phyloP scores from a whole-genome alignment of 2,329 filamentous ascomycete genomes.

The Colletotrichum neosansevieriae region DNA sequence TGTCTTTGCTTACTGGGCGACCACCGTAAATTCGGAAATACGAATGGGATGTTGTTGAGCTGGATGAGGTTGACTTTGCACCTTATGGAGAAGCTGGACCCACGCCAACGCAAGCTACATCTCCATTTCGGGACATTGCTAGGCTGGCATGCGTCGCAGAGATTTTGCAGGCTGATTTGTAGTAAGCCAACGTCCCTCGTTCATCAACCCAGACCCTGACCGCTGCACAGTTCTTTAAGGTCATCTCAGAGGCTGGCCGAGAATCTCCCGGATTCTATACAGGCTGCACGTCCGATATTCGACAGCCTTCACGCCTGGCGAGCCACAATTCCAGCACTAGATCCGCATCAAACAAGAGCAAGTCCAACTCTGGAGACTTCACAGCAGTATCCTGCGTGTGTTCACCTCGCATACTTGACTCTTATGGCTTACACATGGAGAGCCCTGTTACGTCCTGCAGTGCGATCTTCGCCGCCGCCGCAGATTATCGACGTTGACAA shows the following conservation, averaged over 20 bases:
- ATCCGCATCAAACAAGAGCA: not conserved
- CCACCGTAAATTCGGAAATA: slow-evolving; percentile 50
- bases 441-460: no score
- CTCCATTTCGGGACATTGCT: not conserved
- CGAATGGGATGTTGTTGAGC: slow-evolving; percentile 45
- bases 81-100: not conserved
- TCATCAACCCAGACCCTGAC: rapidly evolving
- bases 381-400: not conserved
- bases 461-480: no score
- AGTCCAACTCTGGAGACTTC: not conserved
- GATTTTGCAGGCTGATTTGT: not conserved
- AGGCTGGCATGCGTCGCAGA: slow-evolving; percentile 1
- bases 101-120: not conserved
- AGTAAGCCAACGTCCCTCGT: not conserved
- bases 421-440: not conserved
- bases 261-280: not conserved
- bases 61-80: not conserved
- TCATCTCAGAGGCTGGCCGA: slow-evolving; percentile 12
- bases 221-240: not conserved
- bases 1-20: slow-evolving; percentile 50
- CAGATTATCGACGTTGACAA: no score
- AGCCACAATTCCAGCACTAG: not conserved
- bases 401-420: not conserved
- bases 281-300: not conserved
- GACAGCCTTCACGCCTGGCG: not conserved